These are phyloP conservation scores for Tolypocladium endophyticum DNA, from an alignment of 2,329 filamentous ascomycete genomes.

Conservation along the genomic window DNA sequence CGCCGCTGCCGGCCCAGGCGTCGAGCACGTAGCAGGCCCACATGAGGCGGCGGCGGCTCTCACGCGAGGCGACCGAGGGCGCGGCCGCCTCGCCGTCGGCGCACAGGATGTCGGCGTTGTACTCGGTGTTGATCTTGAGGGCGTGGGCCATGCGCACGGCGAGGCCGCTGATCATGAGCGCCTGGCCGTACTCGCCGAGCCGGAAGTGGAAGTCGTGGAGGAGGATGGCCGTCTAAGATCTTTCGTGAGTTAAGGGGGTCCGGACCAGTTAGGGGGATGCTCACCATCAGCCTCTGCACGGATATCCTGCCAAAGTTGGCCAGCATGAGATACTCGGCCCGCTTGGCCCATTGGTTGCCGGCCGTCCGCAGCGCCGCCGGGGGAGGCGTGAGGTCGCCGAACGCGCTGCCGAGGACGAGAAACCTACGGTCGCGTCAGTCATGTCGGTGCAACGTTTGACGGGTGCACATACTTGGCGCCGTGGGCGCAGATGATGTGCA, in stretches of 20 bases:
- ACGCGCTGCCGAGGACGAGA: slow-evolving; percentile 17
- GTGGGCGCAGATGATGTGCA: slow-evolving; percentile 26
- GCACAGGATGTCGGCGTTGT: slow-evolving; percentile 26
- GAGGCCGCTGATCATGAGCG: slow-evolving; percentile 29
- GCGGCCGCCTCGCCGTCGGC: slow-evolving; percentile 17
- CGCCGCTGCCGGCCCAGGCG: slow-evolving; percentile 27
- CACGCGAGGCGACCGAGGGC: slow-evolving; percentile 24
- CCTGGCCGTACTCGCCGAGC: slow-evolving; percentile 26
- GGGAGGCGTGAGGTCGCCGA: slow-evolving; percentile 18
- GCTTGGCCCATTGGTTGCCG: slow-evolving; percentile 26
- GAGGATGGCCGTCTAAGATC: slow-evolving; percentile 23
- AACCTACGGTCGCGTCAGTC: slow-evolving; percentile 17
- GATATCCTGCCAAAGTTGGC: slow-evolving; percentile 28
- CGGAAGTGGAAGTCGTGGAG: slow-evolving; percentile 30
- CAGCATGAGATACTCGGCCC: slow-evolving; percentile 23
- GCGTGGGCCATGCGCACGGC: slow-evolving; percentile 30
- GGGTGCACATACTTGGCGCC: slow-evolving; percentile 21
- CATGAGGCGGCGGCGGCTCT: slow-evolving; percentile 28
- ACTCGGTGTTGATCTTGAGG: slow-evolving; percentile 27
- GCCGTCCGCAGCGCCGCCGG: slow-evolving; percentile 19
- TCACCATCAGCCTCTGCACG: slow-evolving; percentile 27
- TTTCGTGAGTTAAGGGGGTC: too few species aligned
- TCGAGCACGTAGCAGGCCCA: slow-evolving; percentile 31
- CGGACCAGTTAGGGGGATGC: neutral
- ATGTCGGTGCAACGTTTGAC: neutral